Evolutionary conservation across 2,329 filamentous ascomycete species (phyloP).

Genomic region (Alternaria postmessia): DNA sequence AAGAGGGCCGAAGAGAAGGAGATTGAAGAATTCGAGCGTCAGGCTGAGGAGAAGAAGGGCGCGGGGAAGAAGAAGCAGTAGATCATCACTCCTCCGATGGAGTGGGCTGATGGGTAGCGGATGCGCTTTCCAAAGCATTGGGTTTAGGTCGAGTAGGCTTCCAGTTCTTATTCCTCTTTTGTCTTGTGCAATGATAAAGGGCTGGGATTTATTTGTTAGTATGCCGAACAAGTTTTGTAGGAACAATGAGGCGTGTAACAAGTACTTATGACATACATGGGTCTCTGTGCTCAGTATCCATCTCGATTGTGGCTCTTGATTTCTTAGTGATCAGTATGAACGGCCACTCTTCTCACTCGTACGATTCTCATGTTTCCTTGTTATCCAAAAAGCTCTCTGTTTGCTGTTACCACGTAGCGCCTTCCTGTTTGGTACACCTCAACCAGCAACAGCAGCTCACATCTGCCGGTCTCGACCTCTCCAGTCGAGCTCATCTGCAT

Average conservation of each 20-base stretch:
- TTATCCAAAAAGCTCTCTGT: background rate
- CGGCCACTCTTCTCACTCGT: background rate
- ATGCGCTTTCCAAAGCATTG: background rate
- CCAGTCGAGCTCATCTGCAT: background rate
- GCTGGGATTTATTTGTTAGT: background rate
- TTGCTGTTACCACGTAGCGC: slow-evolving; percentile 1
- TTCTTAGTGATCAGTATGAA: background rate
- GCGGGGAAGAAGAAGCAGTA: slow-evolving; percentile 49
- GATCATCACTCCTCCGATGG: background rate
- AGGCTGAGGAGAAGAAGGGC: slow-evolving; percentile 44
- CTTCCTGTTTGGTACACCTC: slow-evolving; percentile 2
- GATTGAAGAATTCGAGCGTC: slow-evolving; percentile 68
- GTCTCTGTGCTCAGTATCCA: background rate
- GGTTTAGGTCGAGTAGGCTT: background rate
- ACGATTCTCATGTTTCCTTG: background rate
- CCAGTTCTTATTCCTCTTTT: background rate
- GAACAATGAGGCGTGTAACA: background rate
- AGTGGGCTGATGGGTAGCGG: background rate
- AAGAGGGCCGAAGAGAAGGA: slow-evolving; percentile 92
- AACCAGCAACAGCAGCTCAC: background rate
- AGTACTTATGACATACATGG: background rate
- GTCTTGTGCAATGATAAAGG: background rate
- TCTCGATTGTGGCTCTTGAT: background rate
- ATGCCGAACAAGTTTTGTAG: background rate
- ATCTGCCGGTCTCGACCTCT: background rate